Evolutionary conservation across 495 filamentous ascomycete genomes (phyloP).

Genomic region (Trypethelium eluteriae): DNA sequence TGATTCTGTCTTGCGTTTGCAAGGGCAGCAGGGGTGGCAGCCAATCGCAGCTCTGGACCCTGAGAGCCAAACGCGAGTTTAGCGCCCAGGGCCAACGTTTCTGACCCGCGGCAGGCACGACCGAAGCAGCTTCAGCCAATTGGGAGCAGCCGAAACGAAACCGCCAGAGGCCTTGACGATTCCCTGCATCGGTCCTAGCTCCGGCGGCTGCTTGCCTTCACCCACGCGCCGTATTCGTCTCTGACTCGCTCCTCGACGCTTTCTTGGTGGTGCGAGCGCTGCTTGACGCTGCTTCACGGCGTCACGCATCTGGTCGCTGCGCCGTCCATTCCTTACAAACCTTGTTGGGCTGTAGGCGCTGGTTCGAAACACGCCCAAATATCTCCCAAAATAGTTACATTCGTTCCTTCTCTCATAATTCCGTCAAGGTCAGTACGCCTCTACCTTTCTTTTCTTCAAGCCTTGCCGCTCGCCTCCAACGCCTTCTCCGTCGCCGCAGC

Average conservation of each 20-base stretch:
- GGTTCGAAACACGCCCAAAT: slow-evolving; percentile 7
- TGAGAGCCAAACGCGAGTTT: not conserved
- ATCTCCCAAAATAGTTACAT: slow-evolving; percentile 10
- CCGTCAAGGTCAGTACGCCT: slow-evolving; percentile 9
- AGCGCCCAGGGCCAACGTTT: not conserved
- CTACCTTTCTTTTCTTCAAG: slow-evolving; percentile 10
- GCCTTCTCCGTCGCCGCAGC: slow-evolving; percentile 9
- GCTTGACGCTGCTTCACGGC: slow-evolving; percentile 2
- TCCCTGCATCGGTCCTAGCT: slow-evolving; percentile 7
- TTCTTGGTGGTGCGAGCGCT: not conserved
- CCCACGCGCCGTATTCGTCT: not conserved
- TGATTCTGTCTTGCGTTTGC: not conserved
- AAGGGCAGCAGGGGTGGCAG: not conserved
- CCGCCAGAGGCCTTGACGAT: not conserved
- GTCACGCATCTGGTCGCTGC: not conserved
- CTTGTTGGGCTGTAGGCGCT: slow-evolving; percentile 1
- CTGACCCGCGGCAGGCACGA: slow-evolving; percentile 8
- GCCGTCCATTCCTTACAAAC: not conserved
- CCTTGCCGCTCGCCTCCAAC: slow-evolving; percentile 6
- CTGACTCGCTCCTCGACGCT: slow-evolving; percentile 9
- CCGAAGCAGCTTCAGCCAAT: not conserved
- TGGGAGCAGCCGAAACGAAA: slow-evolving; percentile 11
- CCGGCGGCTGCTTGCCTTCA: slow-evolving; percentile 4
- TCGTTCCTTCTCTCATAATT: slow-evolving; percentile 8
- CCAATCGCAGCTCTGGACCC: not conserved